Evolutionary conservation across 192 early-diverging fungal species (phyloP).

Genomic region (Coemansia sp.): DNA sequence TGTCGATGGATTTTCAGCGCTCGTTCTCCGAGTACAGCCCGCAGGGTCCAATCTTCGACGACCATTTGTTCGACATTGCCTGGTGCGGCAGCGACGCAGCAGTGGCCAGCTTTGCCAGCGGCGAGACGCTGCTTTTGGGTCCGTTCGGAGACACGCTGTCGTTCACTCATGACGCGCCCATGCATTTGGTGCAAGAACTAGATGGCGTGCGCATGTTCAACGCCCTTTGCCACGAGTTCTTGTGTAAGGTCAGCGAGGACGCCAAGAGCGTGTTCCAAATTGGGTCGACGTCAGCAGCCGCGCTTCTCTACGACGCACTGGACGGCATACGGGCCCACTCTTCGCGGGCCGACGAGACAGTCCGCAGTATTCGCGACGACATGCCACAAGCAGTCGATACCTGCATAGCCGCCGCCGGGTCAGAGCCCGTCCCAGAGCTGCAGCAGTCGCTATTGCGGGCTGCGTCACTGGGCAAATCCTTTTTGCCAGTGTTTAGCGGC

Average conservation of each 20-base stretch:
- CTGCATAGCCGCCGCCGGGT: constrained; percentile 90
- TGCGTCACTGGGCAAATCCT: constrained; percentile 92
- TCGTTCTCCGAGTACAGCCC: constrained; percentile 70
- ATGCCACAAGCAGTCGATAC: constrained; percentile 86
- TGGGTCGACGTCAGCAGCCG: constrained; percentile 91
- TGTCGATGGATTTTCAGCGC: constrained; percentile 94
- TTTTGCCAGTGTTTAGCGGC: constrained; percentile 83
- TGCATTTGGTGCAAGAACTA: constrained; percentile 85
- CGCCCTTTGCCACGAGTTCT: constrained; percentile 75
- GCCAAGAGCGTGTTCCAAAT: constrained; percentile 79
- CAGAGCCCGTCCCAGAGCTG: constrained; percentile 74
- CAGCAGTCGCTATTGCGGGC: constrained; percentile 85
- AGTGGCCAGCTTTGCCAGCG: constrained; percentile 80
- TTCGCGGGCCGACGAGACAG: constrained; percentile 94
- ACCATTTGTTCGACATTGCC: constrained; percentile 22
- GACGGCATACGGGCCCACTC: constrained; percentile 67
- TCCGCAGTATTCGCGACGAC: constrained; percentile 81
- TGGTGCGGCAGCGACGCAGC: constrained; percentile 97
- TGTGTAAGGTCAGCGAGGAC: constrained; percentile 72
- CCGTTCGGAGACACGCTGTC: constrained; percentile 79
- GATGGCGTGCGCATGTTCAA: constrained; percentile 93
- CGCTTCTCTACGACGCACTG: constrained; percentile 86
- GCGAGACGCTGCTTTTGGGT: constrained; percentile 81
- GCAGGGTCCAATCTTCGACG: not conserved
- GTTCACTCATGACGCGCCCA: constrained; percentile 73